phyloP scores from a whole-genome alignment of 2,329 filamentous ascomycete species.

The Hypoxylon sp. region DNA sequence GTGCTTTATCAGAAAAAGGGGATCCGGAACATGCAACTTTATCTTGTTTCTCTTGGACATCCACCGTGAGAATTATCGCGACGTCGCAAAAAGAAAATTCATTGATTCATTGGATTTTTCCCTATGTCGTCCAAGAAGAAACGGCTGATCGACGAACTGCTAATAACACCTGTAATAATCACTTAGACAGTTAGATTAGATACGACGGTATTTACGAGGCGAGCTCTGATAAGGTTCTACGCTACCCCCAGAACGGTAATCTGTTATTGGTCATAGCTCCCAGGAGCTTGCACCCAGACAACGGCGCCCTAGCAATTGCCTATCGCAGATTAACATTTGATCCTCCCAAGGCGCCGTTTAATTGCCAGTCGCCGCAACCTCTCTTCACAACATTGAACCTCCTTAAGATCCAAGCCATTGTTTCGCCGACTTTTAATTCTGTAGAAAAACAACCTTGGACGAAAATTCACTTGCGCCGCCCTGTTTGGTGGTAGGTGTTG shows the following conservation, averaged over 20 bases:
- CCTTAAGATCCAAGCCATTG: background rate
- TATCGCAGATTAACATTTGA: constrained; percentile 18
- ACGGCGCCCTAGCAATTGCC: constrained; percentile 32
- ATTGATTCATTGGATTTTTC: constrained; percentile 10
- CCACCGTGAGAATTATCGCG: constrained; percentile 49
- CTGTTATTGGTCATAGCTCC: constrained; percentile 54
- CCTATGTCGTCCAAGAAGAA: constrained; percentile 46
- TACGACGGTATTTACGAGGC: constrained; percentile 15
- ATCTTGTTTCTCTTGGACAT: constrained; percentile 23
- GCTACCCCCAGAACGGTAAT: constrained; percentile 50
- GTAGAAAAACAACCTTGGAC: background rate
- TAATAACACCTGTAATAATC: constrained; percentile 22
- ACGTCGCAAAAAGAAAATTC: constrained; percentile 36
- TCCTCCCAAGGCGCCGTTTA: background rate
- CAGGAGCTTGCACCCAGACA: constrained; percentile 47
- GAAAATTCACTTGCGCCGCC: background rate
- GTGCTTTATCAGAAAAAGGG: constrained; percentile 42
- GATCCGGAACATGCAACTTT: constrained; percentile 37
- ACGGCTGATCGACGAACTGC: constrained; percentile 33
- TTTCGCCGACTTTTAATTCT: background rate
- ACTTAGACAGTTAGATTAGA: constrained; percentile 29
- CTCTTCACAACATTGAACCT: background rate
- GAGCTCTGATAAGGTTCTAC: constrained; percentile 21
- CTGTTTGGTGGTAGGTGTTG: constrained; percentile 27
- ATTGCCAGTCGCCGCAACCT: constrained; percentile 23